These are phyloP conservation scores for Rhizomucor miehei DNA, from an alignment of 371 early-diverging fungal genomes.

Conservation along the genomic window DNA sequence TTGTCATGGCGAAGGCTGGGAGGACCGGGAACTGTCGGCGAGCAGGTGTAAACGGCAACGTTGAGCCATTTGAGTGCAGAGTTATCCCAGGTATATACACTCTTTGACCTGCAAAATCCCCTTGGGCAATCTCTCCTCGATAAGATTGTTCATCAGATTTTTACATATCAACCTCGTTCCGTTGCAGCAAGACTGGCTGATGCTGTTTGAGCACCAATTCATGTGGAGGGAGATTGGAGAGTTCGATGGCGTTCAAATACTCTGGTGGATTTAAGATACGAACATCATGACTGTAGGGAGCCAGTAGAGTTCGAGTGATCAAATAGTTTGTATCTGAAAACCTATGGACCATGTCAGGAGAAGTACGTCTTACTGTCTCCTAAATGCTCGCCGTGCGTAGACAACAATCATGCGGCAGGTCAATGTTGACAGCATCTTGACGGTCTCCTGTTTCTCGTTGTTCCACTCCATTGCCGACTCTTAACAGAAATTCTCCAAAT, in stretches of 20 bases:
- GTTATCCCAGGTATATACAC: slow-evolving; percentile 1
- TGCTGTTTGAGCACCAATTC: slow-evolving; percentile 14
- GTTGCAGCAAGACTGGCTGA: slow-evolving; percentile 22
- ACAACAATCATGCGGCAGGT: neutral
- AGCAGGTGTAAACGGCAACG: neutral
- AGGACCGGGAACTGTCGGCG: slow-evolving; percentile 20
- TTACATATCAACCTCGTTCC: slow-evolving; percentile 17
- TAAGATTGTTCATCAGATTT: neutral
- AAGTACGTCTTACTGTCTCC: neutral
- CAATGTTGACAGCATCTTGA: neutral
- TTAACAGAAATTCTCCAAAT: neutral
- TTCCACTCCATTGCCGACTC: neutral
- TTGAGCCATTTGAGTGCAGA: neutral
- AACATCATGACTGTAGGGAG: neutral
- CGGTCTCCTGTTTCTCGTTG: neutral
- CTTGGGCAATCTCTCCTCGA: neutral
- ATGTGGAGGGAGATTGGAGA: slow-evolving; percentile 13
- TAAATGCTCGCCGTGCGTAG: neutral
- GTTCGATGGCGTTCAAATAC: neutral
- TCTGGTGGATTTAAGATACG: slow-evolving; percentile 2
- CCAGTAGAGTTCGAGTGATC: neutral
- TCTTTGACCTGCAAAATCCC: slow-evolving; percentile 3
- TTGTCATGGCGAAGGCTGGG: slow-evolving; percentile 24
- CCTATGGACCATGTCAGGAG: neutral
- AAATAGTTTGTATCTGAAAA: neutral